Conservation (phyloP, 2,329 filamentous ascomycete species). For the Xylariaceae sp. region DNA sequence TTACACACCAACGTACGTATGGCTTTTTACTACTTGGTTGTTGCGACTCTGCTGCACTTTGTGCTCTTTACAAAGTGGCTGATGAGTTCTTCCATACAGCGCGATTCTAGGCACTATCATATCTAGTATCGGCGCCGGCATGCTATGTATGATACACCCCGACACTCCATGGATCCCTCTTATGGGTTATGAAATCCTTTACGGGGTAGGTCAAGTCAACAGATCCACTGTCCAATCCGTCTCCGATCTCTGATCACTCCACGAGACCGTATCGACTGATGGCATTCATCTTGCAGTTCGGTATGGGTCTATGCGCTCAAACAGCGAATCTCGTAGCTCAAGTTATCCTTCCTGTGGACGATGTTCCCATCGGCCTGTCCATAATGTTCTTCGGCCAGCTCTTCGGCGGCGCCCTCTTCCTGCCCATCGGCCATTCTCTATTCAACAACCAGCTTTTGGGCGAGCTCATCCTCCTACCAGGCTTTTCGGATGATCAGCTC, state of each 20-base stretch:
- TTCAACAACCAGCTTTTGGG: slow-evolving; percentile 38
- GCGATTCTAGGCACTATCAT: slow-evolving; percentile 37
- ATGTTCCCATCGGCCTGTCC: slow-evolving; percentile 40
- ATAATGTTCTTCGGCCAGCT: slow-evolving; percentile 43
- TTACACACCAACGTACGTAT: slow-evolving; percentile 37
- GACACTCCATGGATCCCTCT: slow-evolving; percentile 32
- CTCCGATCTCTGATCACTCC: too few species aligned
- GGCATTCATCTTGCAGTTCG: slow-evolving; percentile 28
- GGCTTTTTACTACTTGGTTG: not conserved
- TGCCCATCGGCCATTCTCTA: slow-evolving; percentile 43
- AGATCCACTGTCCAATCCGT: not conserved
- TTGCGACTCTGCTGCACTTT: not conserved
- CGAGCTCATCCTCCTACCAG: slow-evolving; percentile 31
- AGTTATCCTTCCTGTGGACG: slow-evolving; percentile 38
- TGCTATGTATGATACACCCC: slow-evolving; percentile 39
- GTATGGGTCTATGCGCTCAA: slow-evolving; percentile 42
- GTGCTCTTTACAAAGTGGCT: not conserved
- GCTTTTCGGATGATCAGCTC: slow-evolving; percentile 27
- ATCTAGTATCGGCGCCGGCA: slow-evolving; percentile 37
- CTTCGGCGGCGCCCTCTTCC: slow-evolving; percentile 43
- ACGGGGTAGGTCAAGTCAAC: slow-evolving; percentile 13
- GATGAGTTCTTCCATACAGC: not conserved
- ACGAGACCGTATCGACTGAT: slow-evolving; percentile 2
- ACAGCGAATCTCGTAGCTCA: slow-evolving; percentile 43
- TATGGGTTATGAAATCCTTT: slow-evolving; percentile 41